phyloP scores from a whole-genome alignment of 2,329 filamentous ascomycete species.

The Aspergillus versicolor region DNA sequence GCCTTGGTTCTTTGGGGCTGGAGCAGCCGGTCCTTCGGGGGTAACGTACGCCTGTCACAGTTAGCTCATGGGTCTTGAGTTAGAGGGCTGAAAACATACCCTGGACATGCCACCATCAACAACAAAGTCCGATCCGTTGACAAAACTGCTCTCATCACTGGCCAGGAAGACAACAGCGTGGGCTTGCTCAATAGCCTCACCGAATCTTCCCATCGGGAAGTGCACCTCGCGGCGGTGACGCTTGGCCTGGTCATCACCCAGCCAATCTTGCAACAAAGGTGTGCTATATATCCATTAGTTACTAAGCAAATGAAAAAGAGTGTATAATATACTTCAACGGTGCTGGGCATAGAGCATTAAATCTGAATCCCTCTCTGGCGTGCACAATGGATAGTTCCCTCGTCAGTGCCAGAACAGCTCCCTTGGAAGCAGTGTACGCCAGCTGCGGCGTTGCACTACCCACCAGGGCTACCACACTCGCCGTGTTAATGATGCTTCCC shows the following conservation, averaged over 20 bases:
- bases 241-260: constrained; percentile 82
- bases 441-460: constrained; percentile 85
- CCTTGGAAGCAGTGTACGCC: constrained; percentile 92
- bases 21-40: constrained; percentile 56
- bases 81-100: constrained; percentile 42
- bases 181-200: constrained; percentile 91
- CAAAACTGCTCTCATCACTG: constrained; percentile 83
- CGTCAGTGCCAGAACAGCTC: constrained; percentile 85
- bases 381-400: constrained; percentile 90
- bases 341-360: constrained; percentile 87
- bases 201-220: constrained; percentile 84
- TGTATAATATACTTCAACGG: constrained; percentile 68
- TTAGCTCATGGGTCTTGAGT: constrained; percentile 3
- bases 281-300: constrained; percentile 53
- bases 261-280: constrained; percentile 87
- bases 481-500: constrained; percentile 88
- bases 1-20: constrained; percentile 53
- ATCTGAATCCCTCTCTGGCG: constrained; percentile 79
- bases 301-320: neutral
- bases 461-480: constrained; percentile 82
- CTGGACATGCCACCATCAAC: constrained; percentile 94
- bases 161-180: constrained; percentile 85
- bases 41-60: constrained; percentile 66
- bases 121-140: constrained; percentile 88
- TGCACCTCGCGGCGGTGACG: constrained; percentile 80